Base-by-base conservation (phyloP, 805 yeast genomes). In the Candida ficus region DNA sequence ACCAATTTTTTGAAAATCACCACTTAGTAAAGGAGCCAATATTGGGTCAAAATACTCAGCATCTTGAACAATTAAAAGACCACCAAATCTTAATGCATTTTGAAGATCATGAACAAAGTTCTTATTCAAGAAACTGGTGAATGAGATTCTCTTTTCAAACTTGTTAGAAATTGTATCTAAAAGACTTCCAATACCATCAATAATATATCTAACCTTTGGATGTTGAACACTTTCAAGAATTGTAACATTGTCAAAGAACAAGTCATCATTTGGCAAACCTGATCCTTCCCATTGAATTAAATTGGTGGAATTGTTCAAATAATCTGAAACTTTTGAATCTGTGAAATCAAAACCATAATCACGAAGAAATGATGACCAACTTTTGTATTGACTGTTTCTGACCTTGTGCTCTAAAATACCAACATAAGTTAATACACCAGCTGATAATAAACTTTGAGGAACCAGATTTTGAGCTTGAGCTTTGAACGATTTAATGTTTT, bases 61-160 rank as follows among this genome's bases (percentile, higher is more conserved):
- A 61, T 91, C 91, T 48, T 77, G 77, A 14, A 91, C 70, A 12
- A 90, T 54, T 7, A 91, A 64, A 1, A 75, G 52, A 3, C 86
- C 88, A 5, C 98, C 97, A 67, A 90, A 90, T 47, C 93, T 67
- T 21, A 90, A 56, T 0, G 95, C 82, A 52, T 87, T 83, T 56
- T 89, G 95, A 13, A 91, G 54, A 32, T 77, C 83, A 47, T 78
- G 80, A 3, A 73, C 56, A 56, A 80, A 85, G 0, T 82, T 75
- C 5, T 69, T 73, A 50, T 84, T 88, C 33, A 83, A 59, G 53
- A 91, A 86, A 51, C 95, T 84, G 0, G 95, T 76, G 0, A 78
- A 55, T 3, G 71, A 61, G 6, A 80, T 50, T 39, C 67, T 68
- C 33, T 62, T 60, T 0, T 46, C n/a, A 45, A 45, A 31, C 39